Conservation (phyloP, 2,329 filamentous ascomycete genomes). For the Fusarium buharicum region DNA sequence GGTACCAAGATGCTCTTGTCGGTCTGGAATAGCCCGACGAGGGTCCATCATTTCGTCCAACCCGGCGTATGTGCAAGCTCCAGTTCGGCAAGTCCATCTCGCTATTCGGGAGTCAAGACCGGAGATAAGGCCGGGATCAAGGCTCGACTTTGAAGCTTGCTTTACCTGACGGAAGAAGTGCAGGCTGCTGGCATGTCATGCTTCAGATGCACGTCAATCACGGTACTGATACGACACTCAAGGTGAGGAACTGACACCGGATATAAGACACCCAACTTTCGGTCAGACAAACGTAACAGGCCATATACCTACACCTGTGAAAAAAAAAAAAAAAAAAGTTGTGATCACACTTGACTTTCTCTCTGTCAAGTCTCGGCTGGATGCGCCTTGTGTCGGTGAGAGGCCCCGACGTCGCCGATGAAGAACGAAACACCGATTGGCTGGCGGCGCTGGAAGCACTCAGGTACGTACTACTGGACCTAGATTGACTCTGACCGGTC, state of each 20-base stretch:
- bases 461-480: too few relatives aligned
- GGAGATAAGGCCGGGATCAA: constrained; percentile 19
- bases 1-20: constrained; percentile 10
- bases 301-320: background rate
- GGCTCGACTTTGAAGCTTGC: constrained; percentile 7
- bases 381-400: constrained; percentile 34
- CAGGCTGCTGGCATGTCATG: background rate
- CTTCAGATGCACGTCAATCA: constrained; percentile 2
- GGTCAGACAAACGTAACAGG: too few relatives aligned
- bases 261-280: too few relatives aligned
- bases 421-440: constrained; percentile 16
- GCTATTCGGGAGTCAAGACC: constrained; percentile 19
- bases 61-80: background rate
- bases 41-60: constrained; percentile 2
- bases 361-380: constrained; percentile 17
- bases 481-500: too few relatives aligned
- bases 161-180: too few relatives aligned
- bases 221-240: background rate
- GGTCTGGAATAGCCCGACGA: constrained; percentile 30
- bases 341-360: constrained; percentile 3
- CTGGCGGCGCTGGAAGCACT: background rate
- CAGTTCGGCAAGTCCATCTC: background rate
- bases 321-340: background rate
- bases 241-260: background rate
- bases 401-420: constrained; percentile 19